A percentile compares a stretch with the other conserved stretches of the same genome.
Evolutionary conservation across 768 basidiomycete species (phyloP).

Genomic region (Cystobasidium ongulense): DNA sequence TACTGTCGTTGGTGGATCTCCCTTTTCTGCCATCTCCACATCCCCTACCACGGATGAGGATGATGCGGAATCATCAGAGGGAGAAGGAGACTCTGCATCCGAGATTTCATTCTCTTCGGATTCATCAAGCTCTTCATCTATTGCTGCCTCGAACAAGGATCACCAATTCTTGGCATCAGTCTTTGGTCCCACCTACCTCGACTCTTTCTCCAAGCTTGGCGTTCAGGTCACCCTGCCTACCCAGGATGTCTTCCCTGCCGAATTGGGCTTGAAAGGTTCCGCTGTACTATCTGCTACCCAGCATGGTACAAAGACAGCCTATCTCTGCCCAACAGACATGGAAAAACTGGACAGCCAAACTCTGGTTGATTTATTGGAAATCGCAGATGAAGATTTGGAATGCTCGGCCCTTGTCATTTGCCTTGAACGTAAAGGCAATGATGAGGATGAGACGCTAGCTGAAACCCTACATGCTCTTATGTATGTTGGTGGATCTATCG

Average conservation of each 20-base stretch:
- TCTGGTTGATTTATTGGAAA: constrained; percentile 75
- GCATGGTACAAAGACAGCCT: constrained; percentile 63
- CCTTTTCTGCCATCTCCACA: constrained; percentile 30
- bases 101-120: constrained; percentile 17
- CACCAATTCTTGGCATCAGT: constrained; percentile 1
- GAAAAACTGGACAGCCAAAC: constrained; percentile 53
- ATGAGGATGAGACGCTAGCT: constrained; percentile 40
- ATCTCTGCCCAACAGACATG: constrained; percentile 56
- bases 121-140: constrained; percentile 13
- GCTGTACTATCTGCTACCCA: constrained; percentile 64
- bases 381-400: constrained; percentile 72
- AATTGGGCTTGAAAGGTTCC: constrained; percentile 49
- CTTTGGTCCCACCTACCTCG: constrained; percentile 53
- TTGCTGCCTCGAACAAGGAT: constrained; percentile 1
- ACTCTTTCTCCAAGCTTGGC: constrained; percentile 66
- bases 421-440: constrained; percentile 64
- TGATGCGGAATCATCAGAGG: constrained; percentile 19
- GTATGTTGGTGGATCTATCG: constrained; percentile 81
- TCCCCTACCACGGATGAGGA: constrained; percentile 21
- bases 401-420: constrained; percentile 72
- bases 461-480: constrained; percentile 77
- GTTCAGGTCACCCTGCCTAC: constrained; percentile 45
- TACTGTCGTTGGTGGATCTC: background rate
- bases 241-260: background rate
- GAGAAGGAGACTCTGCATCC: constrained; percentile 1